Conservation (phyloP, 768 basidiomycete genomes). For the Polyporus arcularius region DNA sequence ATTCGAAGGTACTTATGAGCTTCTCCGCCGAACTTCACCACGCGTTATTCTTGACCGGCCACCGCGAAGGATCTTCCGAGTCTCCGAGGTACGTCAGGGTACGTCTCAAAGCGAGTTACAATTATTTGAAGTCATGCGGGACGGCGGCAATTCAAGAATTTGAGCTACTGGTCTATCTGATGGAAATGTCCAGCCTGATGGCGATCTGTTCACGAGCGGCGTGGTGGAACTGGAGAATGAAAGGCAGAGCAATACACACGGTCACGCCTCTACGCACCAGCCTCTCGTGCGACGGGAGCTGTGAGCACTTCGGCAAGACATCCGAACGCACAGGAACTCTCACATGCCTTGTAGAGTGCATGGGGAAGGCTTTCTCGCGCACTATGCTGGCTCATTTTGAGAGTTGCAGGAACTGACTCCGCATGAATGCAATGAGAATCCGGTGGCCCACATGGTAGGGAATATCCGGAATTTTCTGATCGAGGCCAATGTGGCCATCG, state of each 20-base stretch:
- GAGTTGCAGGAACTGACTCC: not conserved
- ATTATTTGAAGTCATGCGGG: constrained; percentile 1
- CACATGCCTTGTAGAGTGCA: not conserved
- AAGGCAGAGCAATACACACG: constrained; percentile 8
- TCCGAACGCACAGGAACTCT: not conserved
- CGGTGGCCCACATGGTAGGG: not conserved
- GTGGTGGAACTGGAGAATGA: not conserved
- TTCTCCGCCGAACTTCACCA: constrained; percentile 13
- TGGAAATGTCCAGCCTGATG: constrained; percentile 13
- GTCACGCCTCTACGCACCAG: constrained; percentile 5
- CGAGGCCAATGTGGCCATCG: not conserved
- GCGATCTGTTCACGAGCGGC: constrained; percentile 8
- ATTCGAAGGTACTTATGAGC: constrained; percentile 11
- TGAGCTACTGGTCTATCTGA: constrained; percentile 12
- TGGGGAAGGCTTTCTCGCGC: not conserved
- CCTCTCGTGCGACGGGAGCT: constrained; percentile 1
- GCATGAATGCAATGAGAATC: constrained; percentile 5
- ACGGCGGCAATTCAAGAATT: constrained; percentile 1
- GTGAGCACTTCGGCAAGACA: not conserved
- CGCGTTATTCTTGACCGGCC: constrained; percentile 17
- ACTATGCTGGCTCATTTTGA: too few relatives aligned
- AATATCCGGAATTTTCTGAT: constrained; percentile 15
- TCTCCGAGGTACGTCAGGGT: constrained; percentile 6
- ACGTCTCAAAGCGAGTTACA: not conserved
- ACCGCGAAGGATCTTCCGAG: not conserved